These are phyloP conservation scores for Drechslerella coelobrocha DNA, from an alignment of 2,329 filamentous ascomycete species.

Conservation along the genomic window DNA sequence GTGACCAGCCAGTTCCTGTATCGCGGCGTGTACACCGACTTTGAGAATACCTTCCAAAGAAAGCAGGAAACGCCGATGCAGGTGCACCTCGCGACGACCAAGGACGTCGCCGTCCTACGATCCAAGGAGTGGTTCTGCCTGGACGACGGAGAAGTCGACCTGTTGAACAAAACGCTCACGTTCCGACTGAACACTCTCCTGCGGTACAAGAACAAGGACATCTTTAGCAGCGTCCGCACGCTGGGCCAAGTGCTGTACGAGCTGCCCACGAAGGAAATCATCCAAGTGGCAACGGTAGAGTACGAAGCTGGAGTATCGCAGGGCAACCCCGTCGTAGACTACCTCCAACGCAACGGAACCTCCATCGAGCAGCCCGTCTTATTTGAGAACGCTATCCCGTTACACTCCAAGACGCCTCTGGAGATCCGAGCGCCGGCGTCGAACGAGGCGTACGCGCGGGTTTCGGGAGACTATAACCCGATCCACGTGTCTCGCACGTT, in stretches of 20 bases:
- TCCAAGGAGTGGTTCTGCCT: constrained; percentile 98
- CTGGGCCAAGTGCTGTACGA: constrained; percentile 91
- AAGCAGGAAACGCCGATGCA: constrained; percentile 96
- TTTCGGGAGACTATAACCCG: constrained; percentile 98
- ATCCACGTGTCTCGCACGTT: constrained; percentile 98
- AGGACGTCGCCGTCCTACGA: constrained; percentile 89
- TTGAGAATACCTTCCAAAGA: constrained; percentile 97
- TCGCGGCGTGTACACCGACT: constrained; percentile 89
- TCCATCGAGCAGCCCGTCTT: constrained; percentile 94
- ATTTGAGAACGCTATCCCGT: constrained; percentile 95
- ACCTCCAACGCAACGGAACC: constrained; percentile 86
- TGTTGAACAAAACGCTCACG: constrained; percentile 89
- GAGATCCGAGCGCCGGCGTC: constrained; percentile 89
- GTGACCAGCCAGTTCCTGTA: constrained; percentile 98
- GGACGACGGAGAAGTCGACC: constrained; percentile 81
- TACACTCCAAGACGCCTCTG: constrained; percentile 89
- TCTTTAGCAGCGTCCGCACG: constrained; percentile 91
- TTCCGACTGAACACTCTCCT: constrained; percentile 94
- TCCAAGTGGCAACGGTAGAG: constrained; percentile 95
- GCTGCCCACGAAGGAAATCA: constrained; percentile 93
- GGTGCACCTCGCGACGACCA: constrained; percentile 81
- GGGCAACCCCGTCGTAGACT: constrained; percentile 96
- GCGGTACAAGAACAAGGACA: constrained; percentile 90
- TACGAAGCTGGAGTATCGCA: constrained; percentile 91
- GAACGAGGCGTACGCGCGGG: constrained; percentile 96